A percentile compares a stretch with the other conserved stretches of the same genome.
Conservation (phyloP, 2,329 filamentous ascomycete genomes). For the Ambrosiella xylebori region DNA sequence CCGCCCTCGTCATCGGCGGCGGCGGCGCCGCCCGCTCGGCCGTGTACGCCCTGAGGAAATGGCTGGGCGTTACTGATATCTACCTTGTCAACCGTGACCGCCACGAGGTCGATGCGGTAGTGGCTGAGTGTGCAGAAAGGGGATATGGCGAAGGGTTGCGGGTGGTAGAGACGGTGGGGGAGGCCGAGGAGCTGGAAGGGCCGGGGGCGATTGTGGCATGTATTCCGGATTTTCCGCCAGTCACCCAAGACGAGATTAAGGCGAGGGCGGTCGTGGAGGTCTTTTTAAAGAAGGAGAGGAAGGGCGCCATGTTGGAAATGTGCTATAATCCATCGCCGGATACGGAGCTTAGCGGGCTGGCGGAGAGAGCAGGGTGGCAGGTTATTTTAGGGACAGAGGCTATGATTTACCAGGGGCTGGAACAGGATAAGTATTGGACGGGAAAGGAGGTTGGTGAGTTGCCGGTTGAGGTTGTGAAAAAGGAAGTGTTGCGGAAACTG, state of each 20-base stretch:
- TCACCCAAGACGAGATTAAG: constrained; percentile 41
- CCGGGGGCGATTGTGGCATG: constrained; percentile 56
- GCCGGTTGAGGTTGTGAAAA: constrained; percentile 42
- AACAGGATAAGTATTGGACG: constrained; percentile 51
- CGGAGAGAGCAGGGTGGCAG: constrained; percentile 47
- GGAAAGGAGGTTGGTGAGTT: constrained; percentile 40
- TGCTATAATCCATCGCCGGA: constrained; percentile 61
- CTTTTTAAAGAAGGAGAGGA: constrained; percentile 30
- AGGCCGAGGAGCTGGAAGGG: constrained; percentile 39
- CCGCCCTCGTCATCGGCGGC: constrained; percentile 58
- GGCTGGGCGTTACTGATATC: constrained; percentile 48
- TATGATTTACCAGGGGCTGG: constrained; percentile 59
- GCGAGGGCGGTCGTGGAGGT: constrained; percentile 39
- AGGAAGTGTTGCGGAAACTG: constrained; percentile 18
- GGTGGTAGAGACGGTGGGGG: constrained; percentile 41
- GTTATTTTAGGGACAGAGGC: constrained; percentile 62
- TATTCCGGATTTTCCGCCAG: constrained; percentile 59
- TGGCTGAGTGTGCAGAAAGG: constrained; percentile 41
- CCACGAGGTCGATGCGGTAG: constrained; percentile 47
- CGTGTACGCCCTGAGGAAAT: constrained; percentile 56
- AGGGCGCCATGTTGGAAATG: constrained; percentile 63
- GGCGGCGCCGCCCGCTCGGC: constrained; percentile 65
- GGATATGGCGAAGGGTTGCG: constrained; percentile 43
- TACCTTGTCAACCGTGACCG: constrained; percentile 64
- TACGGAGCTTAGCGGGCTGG: constrained; percentile 47